Evolutionary conservation across 495 filamentous ascomycete genomes (phyloP).

Genomic region (Annulohypoxylon maeteangense): DNA sequence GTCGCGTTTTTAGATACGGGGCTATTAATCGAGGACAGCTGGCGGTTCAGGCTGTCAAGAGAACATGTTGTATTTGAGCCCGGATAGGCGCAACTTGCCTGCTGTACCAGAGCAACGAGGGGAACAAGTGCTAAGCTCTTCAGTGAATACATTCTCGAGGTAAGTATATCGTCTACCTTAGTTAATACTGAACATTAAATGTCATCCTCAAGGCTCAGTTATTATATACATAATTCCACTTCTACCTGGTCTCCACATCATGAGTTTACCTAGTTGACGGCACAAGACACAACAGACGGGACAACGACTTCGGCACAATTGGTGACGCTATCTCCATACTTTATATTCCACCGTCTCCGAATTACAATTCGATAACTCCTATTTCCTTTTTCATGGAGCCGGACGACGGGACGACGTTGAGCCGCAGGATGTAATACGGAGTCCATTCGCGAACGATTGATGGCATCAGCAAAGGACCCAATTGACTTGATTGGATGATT

Average conservation of each 20-base stretch:
- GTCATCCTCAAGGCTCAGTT: not conserved
- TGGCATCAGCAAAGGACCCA: constrained; percentile 10
- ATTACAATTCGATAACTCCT: not conserved
- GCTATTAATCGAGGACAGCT: constrained; percentile 9
- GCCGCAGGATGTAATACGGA: not conserved
- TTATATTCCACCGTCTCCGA: constrained; percentile 2
- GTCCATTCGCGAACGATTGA: not conserved
- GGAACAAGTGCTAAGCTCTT: not conserved
- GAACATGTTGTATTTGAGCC: constrained; percentile 9
- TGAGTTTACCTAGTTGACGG: not conserved
- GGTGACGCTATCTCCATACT: not conserved
- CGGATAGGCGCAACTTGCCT: not conserved
- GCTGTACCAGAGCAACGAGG: not conserved
- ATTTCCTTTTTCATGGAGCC: not conserved
- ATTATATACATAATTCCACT: not conserved
- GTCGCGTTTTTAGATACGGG: constrained; percentile 20
- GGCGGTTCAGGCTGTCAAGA: not conserved
- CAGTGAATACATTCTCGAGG: constrained; percentile 4
- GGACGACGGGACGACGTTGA: constrained; percentile 4
- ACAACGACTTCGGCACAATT: not conserved
- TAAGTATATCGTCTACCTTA: not conserved
- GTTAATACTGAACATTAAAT: not conserved
- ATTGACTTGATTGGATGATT: not conserved
- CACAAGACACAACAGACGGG: not conserved
- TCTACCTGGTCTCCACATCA: not conserved